Evolutionary conservation across 2,329 filamentous ascomycete genomes (phyloP).

Genomic region (Rutstroemia sp.): DNA sequence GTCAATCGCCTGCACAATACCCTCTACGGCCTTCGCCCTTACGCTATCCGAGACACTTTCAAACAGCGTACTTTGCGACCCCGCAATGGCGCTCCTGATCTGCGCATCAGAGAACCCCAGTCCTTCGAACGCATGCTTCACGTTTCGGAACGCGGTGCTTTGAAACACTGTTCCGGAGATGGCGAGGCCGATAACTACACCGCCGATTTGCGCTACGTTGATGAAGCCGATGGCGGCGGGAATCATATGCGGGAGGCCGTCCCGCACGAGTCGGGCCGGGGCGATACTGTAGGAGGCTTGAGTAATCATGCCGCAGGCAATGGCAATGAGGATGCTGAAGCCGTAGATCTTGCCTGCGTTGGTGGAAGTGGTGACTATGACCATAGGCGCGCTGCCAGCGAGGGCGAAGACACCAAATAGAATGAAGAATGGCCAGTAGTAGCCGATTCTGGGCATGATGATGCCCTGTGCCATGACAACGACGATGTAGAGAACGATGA

Average conservation of each 20-base stretch:
- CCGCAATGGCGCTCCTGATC: conserved; percentile 21
- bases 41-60: conserved; percentile 6
- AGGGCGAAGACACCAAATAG: conserved; percentile 6
- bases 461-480: conserved; percentile 32
- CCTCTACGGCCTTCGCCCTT: conserved; percentile 19
- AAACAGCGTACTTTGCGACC: conserved; percentile 11
- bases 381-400: conserved; percentile 23
- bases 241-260: conserved; percentile 15
- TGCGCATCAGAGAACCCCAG: conserved; percentile 14
- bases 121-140: conserved; percentile 19
- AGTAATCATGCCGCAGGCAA: conserved; percentile 31
- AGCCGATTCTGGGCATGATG: conserved; percentile 32
- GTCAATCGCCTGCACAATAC: conserved; percentile 24
- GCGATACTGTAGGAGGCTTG: conserved; percentile 11
- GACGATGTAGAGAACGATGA: conserved; percentile 34
- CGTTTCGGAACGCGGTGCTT: conserved; percentile 24
- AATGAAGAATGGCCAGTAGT: conserved; percentile 14
- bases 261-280: conserved; percentile 26
- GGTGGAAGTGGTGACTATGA: conserved; percentile 23
- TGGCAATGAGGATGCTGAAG: conserved; percentile 32
- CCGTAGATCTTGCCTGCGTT: conserved; percentile 28
- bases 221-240: conserved; percentile 30
- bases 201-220: conserved; percentile 29
- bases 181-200: conserved; percentile 28
- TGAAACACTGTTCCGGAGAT: conserved; percentile 32